Evolutionary conservation across 129 eudicot species (phyloP).

Genomic region (Chrysanthemum lavandulifolium): DNA sequence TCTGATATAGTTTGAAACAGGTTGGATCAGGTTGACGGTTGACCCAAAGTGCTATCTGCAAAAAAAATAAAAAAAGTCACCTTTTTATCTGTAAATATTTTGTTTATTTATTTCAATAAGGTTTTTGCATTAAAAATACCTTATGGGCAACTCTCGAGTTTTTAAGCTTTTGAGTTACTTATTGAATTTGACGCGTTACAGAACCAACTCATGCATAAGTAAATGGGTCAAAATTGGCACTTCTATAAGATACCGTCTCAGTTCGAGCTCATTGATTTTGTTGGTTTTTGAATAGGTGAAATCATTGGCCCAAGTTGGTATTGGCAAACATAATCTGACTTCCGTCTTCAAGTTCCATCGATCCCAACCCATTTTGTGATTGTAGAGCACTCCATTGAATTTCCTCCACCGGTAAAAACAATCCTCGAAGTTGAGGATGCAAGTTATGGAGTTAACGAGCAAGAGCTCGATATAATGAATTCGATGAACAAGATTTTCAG

Average conservation of each 20-base stretch:
- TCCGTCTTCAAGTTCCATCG: constrained; percentile 67
- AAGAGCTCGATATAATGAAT: constrained; percentile 65
- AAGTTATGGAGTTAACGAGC: constrained; percentile 51
- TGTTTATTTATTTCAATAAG: no score
- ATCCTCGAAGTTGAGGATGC: constrained; percentile 33
- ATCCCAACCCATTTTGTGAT: constrained; percentile 85
- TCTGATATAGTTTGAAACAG: neutral
- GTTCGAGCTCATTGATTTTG: constrained; percentile 9
- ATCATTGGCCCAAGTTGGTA: constrained; percentile 68
- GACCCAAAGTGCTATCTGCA: no score
- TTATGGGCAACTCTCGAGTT: no score
- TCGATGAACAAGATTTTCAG: constrained; percentile 67
- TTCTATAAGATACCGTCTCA: neutral
- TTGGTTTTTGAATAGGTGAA: constrained; percentile 52
- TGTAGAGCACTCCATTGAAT: constrained; percentile 66
- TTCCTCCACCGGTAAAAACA: constrained; percentile 26
- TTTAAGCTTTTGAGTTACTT: neutral
- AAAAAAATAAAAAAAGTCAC: no score
- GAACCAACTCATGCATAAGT: neutral
- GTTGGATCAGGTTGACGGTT: neutral
- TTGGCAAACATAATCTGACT: constrained; percentile 95
- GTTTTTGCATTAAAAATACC: no score
- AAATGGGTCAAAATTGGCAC: constrained; percentile 3
- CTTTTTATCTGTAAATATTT: no score
- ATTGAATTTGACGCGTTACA: neutral